Conservation (phyloP, 2,329 filamentous ascomycete genomes). For the Aspergillus japonicus region DNA sequence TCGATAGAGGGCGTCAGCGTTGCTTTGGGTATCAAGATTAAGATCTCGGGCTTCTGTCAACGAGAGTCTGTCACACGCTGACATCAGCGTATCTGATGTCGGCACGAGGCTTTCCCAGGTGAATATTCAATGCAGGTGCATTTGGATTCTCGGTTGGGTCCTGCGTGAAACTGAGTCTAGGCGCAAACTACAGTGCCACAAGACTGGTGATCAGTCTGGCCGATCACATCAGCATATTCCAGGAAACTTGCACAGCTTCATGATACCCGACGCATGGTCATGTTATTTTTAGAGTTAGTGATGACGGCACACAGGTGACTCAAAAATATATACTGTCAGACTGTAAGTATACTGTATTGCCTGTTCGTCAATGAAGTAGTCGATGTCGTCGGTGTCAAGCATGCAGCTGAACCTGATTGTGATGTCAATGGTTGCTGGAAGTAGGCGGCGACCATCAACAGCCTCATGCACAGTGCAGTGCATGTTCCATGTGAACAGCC, state of each 20-base stretch:
- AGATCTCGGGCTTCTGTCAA: not conserved
- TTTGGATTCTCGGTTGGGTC: not conserved
- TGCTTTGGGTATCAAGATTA: not conserved
- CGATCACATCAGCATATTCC: not conserved
- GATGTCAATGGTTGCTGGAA: not conserved
- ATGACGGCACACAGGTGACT: not conserved
- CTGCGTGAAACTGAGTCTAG: not conserved
- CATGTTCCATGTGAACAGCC: not conserved
- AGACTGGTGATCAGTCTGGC: not conserved
- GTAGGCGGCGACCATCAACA: not conserved
- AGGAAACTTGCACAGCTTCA: not conserved
- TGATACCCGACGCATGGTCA: constrained; percentile 10
- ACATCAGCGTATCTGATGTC: not conserved
- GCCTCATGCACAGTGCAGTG: too few species aligned
- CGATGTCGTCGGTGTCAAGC: not conserved
- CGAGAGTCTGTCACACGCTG: not conserved
- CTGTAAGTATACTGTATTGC: not conserved
- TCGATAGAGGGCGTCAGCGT: not conserved
- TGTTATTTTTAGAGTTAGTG: constrained; percentile 15
- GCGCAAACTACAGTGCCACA: not conserved
- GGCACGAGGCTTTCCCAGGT: constrained; percentile 1
- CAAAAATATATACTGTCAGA: not conserved
- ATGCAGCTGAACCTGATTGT: not conserved
- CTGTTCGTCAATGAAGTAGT: not conserved
- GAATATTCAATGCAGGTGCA: not conserved